Evolutionary conservation across 83 land plant species (phyloP), one percentile per base, ranked within the genome.

Genomic region (Picea mariana): DNA sequence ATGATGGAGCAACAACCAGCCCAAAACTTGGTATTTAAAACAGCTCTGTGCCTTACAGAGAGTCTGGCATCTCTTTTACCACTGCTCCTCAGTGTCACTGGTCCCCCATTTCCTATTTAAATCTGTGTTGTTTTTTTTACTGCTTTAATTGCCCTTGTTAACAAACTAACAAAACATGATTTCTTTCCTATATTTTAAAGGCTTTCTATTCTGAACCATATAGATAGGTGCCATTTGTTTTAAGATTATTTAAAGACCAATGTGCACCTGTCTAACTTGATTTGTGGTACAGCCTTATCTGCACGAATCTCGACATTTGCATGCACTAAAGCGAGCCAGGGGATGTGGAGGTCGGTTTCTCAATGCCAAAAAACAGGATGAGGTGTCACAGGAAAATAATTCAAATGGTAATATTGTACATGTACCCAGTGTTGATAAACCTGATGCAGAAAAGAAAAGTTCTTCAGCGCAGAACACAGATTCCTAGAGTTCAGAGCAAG

Each of bases 311-410:
- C 90, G 98, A 21, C 98, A 95, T 84, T 76, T 85, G 79, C 98
- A 95, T 89, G 98, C 98, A 31, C 65, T 95, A 60, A 89, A 87
- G 80, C 87, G 98, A 85, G 93, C 96, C 23, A 90, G 98, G 79
- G 98, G 98, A 68, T 88, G 87, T 79, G 98, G 98, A 12, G 98
- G 98, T 13, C 91, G 98, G 63, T 95, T 95, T 81, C 90, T 95
- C 40, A 95, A 93, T 79, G 78, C 91, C 21, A 95, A 93, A 81
- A 79, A 82, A 68, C 83, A 83, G 68, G 77, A 52, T 81, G 77
- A 21, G 52, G 58, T 67, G 47, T 24, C 77, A 49, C 59, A 67
- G 18, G 82, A 64, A 38, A 67, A 49, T 23, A 26, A 61, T 42
- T 44, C 81, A 40, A 52, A 31, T 44, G 42, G 23, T 18, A 38